These are phyloP conservation scores for Chaetothyriales sp. DNA, from an alignment of 2,329 filamentous ascomycete species.

Conservation along the genomic window DNA sequence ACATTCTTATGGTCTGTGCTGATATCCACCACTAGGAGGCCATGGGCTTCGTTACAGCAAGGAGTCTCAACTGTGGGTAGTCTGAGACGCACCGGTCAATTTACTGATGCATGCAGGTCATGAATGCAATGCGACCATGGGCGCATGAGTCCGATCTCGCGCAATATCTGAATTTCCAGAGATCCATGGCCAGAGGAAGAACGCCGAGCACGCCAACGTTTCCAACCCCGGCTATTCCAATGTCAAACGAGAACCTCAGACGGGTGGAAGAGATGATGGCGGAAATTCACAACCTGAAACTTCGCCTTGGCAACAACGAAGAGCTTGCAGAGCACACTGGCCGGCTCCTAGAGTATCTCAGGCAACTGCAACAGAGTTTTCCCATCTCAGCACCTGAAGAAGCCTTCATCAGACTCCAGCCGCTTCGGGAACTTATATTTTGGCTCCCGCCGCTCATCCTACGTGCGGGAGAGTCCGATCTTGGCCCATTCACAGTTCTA, in stretches of 20 bases:
- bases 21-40: conserved; percentile 48
- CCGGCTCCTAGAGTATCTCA: conserved; percentile 59
- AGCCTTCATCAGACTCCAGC: conserved; percentile 80
- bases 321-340: conserved; percentile 56
- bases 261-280: conserved; percentile 53
- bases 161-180: conserved; percentile 29
- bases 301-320: conserved; percentile 53
- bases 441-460: conserved; percentile 83
- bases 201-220: conserved; percentile 24
- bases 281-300: conserved; percentile 45
- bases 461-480: conserved; percentile 60
- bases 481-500: conserved; percentile 67
- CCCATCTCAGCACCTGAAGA: conserved; percentile 59
- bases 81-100: neutral
- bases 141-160: conserved; percentile 64
- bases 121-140: conserved; percentile 84
- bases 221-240: conserved; percentile 19
- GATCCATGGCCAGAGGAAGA: conserved; percentile 25
- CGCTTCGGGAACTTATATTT: conserved; percentile 83
- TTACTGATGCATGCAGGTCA: conserved; percentile 43
- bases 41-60: conserved; percentile 85
- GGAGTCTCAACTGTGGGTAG: conserved; percentile 65
- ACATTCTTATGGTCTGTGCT: conserved; percentile 20
- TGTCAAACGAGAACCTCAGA: conserved; percentile 47
- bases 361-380: conserved; percentile 57